Base-by-base conservation (phyloP, 2,329 filamentous ascomycete genomes). In the Zymoseptoria passerinii region DNA sequence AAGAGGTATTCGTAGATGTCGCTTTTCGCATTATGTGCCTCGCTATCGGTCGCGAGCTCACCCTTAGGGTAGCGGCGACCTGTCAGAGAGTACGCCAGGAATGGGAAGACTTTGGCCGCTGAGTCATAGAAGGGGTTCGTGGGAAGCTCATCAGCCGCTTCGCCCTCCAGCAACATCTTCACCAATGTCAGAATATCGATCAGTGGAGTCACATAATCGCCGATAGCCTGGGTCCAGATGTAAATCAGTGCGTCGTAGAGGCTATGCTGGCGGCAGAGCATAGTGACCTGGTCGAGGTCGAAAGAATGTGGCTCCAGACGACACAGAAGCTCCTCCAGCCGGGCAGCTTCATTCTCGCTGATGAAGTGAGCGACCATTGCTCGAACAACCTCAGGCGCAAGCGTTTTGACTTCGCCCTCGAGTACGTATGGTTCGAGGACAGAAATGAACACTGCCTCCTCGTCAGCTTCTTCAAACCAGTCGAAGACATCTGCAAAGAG, bases 201-300 rank as follows among this genome's bases (percentile, higher is more conserved):
- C 58, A 97, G 78, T 1, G 94, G 92, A 1, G 92, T 95, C 61
- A 96, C 86, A 68, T 95, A 96, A 73, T 99, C 95, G 61, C 80
- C 78, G 28, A 99, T 78, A 2, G 90, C 91, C 72, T 90, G 87
- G 61, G 95, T 97, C 94, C 94, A 99, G 57, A 99, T 89, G 71
- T 97, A 96, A 50, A 95, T 91, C 58, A 96, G 82, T 1, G 94
- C 95, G 73, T 99, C 95, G 70, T 96, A 99, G 3, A 99, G 81
- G 64, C 88, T 84, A 72, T 97, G 86, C 70, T 92, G 87, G 72
- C 94, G 95, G 80, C 94, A 99, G 23, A 99, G 79, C 10, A 83
- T 82, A 0, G 92, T 96, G 58, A 95, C 85, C 73, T 97, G 90
- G 71, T 99, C 92, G 65, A 99, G 85, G 71, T 99, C 95, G 70